A percentile compares a stretch with the other conserved stretches of the same genome.
Conservation (phyloP, 441 rosid genomes). For the Corymbia citriodora region DNA sequence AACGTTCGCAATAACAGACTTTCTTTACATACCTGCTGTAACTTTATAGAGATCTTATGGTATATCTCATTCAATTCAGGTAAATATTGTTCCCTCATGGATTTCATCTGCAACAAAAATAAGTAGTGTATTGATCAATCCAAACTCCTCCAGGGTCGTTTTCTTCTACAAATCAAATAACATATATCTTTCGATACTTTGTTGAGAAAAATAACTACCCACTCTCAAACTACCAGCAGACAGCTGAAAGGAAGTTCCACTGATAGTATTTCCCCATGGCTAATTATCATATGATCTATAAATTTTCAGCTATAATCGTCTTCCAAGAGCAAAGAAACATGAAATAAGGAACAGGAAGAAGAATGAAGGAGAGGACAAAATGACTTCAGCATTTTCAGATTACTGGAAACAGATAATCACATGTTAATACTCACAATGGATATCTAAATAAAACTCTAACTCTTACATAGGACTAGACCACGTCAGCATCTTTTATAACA, state of each 20-base stretch:
- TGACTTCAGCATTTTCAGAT: neutral
- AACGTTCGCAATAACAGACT: neutral
- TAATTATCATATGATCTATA: neutral
- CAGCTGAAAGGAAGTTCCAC: neutral
- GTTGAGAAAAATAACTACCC: neutral
- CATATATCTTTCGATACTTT: neutral
- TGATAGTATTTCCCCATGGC: neutral
- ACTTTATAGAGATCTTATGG: conserved; percentile 56
- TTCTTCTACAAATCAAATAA: neutral
- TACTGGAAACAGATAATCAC: neutral
- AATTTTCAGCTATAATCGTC: neutral
- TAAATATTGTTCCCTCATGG: conserved; percentile 65
- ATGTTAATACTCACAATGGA: neutral
- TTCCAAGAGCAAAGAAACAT: neutral
- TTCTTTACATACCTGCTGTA: conserved; percentile 51
- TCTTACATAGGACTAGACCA: neutral
- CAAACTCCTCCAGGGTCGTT: neutral
- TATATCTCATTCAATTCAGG: conserved; percentile 77
- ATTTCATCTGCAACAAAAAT: conserved; percentile 40
- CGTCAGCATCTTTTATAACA: neutral
- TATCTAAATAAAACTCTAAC: neutral
- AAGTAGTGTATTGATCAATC: neutral
- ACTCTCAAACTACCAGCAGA: neutral
- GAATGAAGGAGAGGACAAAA: neutral
- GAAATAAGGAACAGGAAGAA: neutral